Conservation (phyloP, 805 yeast genomes). For the Candida multigemmis region DNA sequence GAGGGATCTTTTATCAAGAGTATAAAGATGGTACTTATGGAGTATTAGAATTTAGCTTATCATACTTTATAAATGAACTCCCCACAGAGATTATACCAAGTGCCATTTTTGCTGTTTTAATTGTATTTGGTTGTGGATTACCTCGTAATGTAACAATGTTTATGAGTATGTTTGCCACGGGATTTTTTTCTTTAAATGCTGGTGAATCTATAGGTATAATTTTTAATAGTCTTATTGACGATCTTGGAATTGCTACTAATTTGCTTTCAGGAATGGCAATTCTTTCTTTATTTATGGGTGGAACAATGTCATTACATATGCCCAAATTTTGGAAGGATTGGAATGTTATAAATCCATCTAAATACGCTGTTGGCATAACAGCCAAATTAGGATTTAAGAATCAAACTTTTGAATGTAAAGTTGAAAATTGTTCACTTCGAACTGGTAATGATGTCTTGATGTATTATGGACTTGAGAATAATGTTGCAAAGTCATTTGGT, state of each 20-base stretch:
- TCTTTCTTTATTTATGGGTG: slow-evolving; percentile 76
- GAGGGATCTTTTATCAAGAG: slow-evolving; percentile 72
- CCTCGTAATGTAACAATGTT: slow-evolving; percentile 61
- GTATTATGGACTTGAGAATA: slow-evolving; percentile 16
- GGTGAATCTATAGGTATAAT: slow-evolving; percentile 84
- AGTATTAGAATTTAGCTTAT: slow-evolving; percentile 48
- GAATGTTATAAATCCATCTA: slow-evolving; percentile 71
- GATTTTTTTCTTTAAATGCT: slow-evolving; percentile 50
- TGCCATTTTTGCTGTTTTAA: slow-evolving; percentile 47
- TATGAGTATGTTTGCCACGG: slow-evolving; percentile 51
- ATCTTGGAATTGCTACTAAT: slow-evolving; percentile 76
- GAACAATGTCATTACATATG: slow-evolving; percentile 73
- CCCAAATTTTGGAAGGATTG: slow-evolving; percentile 58
- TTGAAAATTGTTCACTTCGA: slow-evolving; percentile 10
- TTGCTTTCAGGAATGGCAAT: slow-evolving; percentile 57
- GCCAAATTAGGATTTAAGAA: slow-evolving; percentile 51
- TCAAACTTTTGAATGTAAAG: slow-evolving; percentile 41
- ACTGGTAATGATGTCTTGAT: slow-evolving; percentile 25
- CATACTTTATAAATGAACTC: slow-evolving; percentile 54
- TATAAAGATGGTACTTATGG: slow-evolving; percentile 66
- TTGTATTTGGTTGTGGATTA: slow-evolving; percentile 64
- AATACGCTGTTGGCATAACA: slow-evolving; percentile 55
- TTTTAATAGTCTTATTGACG: slow-evolving; percentile 62
- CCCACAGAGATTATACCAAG: slow-evolving; percentile 60
- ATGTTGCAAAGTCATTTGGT: slow-evolving; percentile 19